phyloP scores from a whole-genome alignment of 805 yeast species.

The Starmera amethionina region DNA sequence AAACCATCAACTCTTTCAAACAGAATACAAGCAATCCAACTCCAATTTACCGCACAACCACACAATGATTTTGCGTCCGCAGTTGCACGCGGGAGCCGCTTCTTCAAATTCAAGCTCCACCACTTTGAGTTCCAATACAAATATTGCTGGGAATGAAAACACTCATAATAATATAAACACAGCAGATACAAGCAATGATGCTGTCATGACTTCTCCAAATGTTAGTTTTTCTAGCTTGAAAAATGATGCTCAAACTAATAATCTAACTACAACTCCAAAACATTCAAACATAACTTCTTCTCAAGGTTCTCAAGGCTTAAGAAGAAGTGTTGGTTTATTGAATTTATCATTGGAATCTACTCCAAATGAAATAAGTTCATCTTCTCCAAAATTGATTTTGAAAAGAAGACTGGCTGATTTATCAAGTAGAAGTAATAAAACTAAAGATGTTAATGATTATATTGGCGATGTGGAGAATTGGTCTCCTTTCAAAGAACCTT shows the following conservation, averaged over 20 bases:
- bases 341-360: conserved; percentile 37
- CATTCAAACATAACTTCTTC: conserved; percentile 14
- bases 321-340: conserved; percentile 44
- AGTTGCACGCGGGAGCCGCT: not conserved
- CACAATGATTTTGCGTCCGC: conserved; percentile 2
- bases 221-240: not conserved
- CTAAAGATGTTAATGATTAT: conserved; percentile 10
- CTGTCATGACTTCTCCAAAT: not conserved
- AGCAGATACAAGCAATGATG: not conserved
- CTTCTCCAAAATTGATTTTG: conserved; percentile 15
- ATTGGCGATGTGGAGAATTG: conserved; percentile 19
- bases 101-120: not conserved
- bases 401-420: conserved; percentile 8
- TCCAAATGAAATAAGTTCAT: conserved; percentile 9
- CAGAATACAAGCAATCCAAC: too few species aligned
- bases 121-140: not conserved
- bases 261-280: conserved; percentile 13
- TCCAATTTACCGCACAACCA: not conserved
- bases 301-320: conserved; percentile 23
- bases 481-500: conserved; percentile 20
- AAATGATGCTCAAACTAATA: conserved; percentile 1
- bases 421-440: conserved; percentile 1
- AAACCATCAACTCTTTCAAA: not conserved
- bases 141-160: not conserved
- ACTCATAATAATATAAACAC: too few species aligned